Base-by-base conservation (phyloP, 169 alveolate genomes). In the Eimeria necatrix region DNA sequence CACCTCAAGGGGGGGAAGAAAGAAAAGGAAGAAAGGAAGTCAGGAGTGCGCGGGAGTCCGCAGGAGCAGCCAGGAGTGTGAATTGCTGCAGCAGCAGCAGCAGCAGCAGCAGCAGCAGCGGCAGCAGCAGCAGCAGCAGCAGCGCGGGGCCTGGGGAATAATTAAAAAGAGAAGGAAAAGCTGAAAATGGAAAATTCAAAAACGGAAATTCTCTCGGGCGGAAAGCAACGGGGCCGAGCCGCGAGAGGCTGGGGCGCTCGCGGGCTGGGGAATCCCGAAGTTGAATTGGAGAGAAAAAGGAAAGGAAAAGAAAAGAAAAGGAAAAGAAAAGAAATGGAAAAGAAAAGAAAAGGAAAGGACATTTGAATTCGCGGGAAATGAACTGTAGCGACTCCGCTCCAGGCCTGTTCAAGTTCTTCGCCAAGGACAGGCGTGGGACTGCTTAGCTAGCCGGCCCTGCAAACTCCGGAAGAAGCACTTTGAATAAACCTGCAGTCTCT, bases 31-130 rank as follows among this genome's bases (percentile, higher is more conserved):
- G 64, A 56, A 56, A 12, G 18, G 64, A 61, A 24, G 41, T 48
- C 81, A 71, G 41, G 41, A 32, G 41, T 32, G 41, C 41, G 41
- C 41, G 41, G 41, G 41, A 32, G 41, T 32, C 41, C 41, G 41
- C 41, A 32, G 41, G 41, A 32, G 41, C 41, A 32, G 41, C 41
- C 2, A 32, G 41, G 41, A 32, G 41, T 32, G 41, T 32, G 41
- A 32, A 2, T 2, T 32, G 81, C 51, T 10, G 81, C 53, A 71
- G 53, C 53, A 22, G 81, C n/a, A 71, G 81, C 53, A 26, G 81
- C 81, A 22, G 81, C 81, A 71, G 53, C 81, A 26, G 81, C 53
- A 68, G 78, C 41, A 24, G 49, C 78, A 0, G 78, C 78, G 24
- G 78, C 78, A n/a, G 78, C 48, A 6, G 48, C 41, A 71, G 53